Evolutionary conservation across 495 filamentous ascomycete species (phyloP), one percentile per base, ranked within the genome.

Genomic region (Penicillium cosmopolitanum): DNA sequence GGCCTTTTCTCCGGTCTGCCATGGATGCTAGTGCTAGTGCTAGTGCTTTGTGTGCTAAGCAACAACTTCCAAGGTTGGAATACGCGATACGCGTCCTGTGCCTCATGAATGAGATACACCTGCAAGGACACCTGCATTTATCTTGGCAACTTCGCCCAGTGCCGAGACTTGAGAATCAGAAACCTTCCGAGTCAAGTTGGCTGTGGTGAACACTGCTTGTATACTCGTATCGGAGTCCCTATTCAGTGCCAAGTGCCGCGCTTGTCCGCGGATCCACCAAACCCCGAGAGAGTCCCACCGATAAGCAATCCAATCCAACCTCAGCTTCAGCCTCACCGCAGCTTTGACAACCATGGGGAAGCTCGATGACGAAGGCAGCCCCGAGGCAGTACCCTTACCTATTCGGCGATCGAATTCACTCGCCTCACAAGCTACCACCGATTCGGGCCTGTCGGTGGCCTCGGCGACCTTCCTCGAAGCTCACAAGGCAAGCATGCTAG

Each of bases 361-460:
- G 53, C 56, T 59, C 44, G 68, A 71, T 51, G 61, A 69, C 44
- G 64, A 68, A 56, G 67, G 62, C 34, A 57, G 58, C 50, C 50
- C 67, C 5, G 72, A 75, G 50, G 63, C 67, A 42, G 62, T 71
- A 15, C 67, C 66, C 13, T 61, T 71, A 51, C 68, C 55, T 19
- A 69, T 65, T 13, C 65, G 55, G 33, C 66, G 71, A 33, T 70
- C 73, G 13, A 51, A 58, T 16, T 75, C 75, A 12, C 51, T 55
- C 36, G 59, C 61, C 8, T 77, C 76, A 15, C 58, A 72, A 28
- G 57, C 66, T 10, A 71, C 76, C 53, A 72, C 72, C 61, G 76
- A 77, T 43, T 79, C 76, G 16, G 70, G 65, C 35, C 56, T 79
- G 4, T 79, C 76, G 59, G 67, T 75, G 50, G 72, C 73, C 25